Base-by-base conservation (phyloP, 2,329 filamentous ascomycete genomes). In the Fusarium mundagurra region DNA sequence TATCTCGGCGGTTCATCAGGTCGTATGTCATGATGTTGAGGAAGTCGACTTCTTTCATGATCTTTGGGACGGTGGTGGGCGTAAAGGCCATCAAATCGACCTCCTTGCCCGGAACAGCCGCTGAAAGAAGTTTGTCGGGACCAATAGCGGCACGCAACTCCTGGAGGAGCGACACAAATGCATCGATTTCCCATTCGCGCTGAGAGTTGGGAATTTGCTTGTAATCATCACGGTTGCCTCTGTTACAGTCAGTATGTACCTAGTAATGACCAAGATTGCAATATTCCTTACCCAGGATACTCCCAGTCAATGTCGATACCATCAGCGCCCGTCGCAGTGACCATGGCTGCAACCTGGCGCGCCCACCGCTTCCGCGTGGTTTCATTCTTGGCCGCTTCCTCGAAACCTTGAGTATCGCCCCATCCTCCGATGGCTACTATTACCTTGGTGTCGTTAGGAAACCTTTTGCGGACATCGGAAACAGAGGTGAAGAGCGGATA, bases 351-450 rank as follows among this genome's bases (percentile, higher is more conserved):
- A 4, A 94, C 86, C 73, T 93, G 93, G 50, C 84, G 84, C 4
- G 92, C 91, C 82, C 92, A 95, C 13, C 82, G 83, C 68, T 85
- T 83, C 22, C 91, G 88, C 3, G 86, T 87, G 4, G 81, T 75
- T 2, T 87, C 84, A 8, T 86, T 85, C 58, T 84, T 85, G 4
- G 90, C 89, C 0, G 88, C 92, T 16, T 80, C 80, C 1, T 88
- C 86, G 77, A 93, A 94, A 0, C 92, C 92, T 12, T 81, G 80
- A 1, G 88, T 91, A 68, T 94, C 91, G 0, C 92, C 92, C 92
- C 93, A 95, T 60, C 92, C 93, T 17, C 93, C 93, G 71, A 95
- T 90, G 27, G 93, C 92, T 43, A 94, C 86, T 83, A 92, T 87
- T 29, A 94, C 82, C 74, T 92, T 91, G 27, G 91, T 91, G 33